Conservation (phyloP, 108 stramenopile species). For the Fragilaria crotonensis region DNA sequence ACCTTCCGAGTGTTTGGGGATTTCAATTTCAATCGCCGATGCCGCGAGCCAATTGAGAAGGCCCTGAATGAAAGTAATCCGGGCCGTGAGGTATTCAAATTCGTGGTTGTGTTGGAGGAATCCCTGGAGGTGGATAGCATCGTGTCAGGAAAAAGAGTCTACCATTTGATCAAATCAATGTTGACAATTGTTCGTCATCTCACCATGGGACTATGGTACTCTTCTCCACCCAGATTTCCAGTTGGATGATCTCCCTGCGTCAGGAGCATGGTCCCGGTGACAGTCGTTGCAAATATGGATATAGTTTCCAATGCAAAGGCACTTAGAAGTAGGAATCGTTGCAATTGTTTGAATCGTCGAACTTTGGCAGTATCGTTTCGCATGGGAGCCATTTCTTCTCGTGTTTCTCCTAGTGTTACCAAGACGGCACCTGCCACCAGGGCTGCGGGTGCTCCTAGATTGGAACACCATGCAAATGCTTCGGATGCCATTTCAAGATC, state of each 20-base stretch:
- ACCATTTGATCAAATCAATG: too few relatives aligned
- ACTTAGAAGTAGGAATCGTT: conserved; percentile 12
- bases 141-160: too few relatives aligned
- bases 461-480: conserved; percentile 20
- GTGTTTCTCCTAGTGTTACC: conserved; percentile 14
- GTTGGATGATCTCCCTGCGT: background rate
- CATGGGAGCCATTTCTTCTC: conserved; percentile 8
- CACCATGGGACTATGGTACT: conserved; percentile 1
- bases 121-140: too few relatives aligned
- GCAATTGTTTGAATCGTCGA: conserved; percentile 11
- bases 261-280: conserved; percentile 18
- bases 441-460: conserved; percentile 29
- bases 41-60: conserved; percentile 25
- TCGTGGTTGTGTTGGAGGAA: conserved; percentile 7
- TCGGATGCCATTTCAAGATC: background rate
- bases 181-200: too few relatives aligned
- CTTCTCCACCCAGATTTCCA: background rate
- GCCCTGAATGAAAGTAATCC: conserved; percentile 24
- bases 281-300: conserved; percentile 24
- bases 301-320: conserved; percentile 22
- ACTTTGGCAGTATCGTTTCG: conserved; percentile 6
- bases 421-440: conserved; percentile 38
- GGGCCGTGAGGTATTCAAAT: conserved; percentile 27
- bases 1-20: conserved; percentile 14
- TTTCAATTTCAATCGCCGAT: conserved; percentile 13